phyloP scores from a whole-genome alignment of 2,329 filamentous ascomycete genomes.

The Botrytis elliptica region DNA sequence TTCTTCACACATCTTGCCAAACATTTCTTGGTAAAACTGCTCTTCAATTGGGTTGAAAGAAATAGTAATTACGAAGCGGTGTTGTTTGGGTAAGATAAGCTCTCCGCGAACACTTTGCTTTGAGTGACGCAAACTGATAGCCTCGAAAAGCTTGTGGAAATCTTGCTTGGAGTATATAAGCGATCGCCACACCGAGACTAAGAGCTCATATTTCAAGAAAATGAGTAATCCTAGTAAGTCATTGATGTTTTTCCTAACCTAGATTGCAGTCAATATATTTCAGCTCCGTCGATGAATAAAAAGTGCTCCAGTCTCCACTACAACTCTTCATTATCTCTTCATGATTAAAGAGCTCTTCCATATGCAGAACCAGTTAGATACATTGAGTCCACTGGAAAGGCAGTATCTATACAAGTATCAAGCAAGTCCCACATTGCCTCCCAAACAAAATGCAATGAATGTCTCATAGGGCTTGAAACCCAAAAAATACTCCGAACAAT shows the following conservation, averaged over 20 bases:
- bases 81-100: slow-evolving; percentile 76
- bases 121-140: slow-evolving; percentile 77
- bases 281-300: not conserved
- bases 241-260: slow-evolving; percentile 61
- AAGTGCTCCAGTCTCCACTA: not conserved
- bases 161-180: slow-evolving; percentile 58
- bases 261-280: not conserved
- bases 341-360: not conserved
- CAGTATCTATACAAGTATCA: not conserved
- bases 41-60: slow-evolving; percentile 90
- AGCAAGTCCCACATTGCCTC: not conserved
- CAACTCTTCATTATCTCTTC: not conserved
- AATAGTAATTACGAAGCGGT: slow-evolving; percentile 81
- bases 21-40: slow-evolving; percentile 78
- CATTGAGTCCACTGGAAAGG: not conserved
- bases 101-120: slow-evolving; percentile 80
- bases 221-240: slow-evolving; percentile 79
- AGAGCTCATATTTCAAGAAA: slow-evolving; percentile 79
- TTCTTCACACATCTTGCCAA: slow-evolving; percentile 70
- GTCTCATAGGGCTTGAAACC: not conserved
- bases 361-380: not conserved
- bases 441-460: not conserved
- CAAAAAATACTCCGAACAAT: not conserved
- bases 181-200: slow-evolving; percentile 69
- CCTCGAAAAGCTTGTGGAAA: slow-evolving; percentile 68